Evolutionary conservation across 345 rosid species (phyloP), one percentile per base, ranked within the genome.

Genomic region (Dipteronia sinensis): DNA sequence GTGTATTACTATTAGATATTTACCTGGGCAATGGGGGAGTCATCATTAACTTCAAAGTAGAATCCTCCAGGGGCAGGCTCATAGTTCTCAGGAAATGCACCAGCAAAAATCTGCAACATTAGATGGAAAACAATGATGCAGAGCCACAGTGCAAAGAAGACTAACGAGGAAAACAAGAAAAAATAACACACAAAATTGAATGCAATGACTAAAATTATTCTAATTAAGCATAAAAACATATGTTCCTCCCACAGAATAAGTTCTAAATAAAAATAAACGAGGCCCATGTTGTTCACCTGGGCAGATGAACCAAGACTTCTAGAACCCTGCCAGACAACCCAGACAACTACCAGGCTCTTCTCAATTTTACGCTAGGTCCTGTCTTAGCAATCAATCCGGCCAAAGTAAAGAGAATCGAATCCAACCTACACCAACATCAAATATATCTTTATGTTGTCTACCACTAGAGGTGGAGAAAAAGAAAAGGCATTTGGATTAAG

Each of bases 301-400:
- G 92, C 85, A 79, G 95, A 92, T 73, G 97, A 92, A 75, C 99
- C 94, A 19, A 94, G 89, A 85, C 94, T 94, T 90, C 84, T 87
- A 46, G 98, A 96, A 66, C 95, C 98, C 69, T 77, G 90, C 99
- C 99, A 96, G 67, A 96, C n/a, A n/a, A n/a, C n/a, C n/a, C n/a
- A n/a, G n/a, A n/a, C 85, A 87, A 92, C 97, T 87, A 94, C 99
- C 72, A 96, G 99, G 73, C 91, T 93, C 84, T 92, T 96, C 77
- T 96, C 97, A 49, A 71, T 85, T 72, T 82, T 86, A 73, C 98
- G 97, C 85, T 96, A 92, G 59, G 68, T 90, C 86, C 92, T 84
- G 55, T 96, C 99, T 86, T 96, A 98, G 86, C 94, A 94, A 81
- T 96, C 99, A 76, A 96, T 94, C 77, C 99, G 93, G 27, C 95